Evolutionary conservation across 2,329 filamentous ascomycete species (phyloP), one percentile per base, ranked within the genome.

Genomic region (Microcera coccophila): DNA sequence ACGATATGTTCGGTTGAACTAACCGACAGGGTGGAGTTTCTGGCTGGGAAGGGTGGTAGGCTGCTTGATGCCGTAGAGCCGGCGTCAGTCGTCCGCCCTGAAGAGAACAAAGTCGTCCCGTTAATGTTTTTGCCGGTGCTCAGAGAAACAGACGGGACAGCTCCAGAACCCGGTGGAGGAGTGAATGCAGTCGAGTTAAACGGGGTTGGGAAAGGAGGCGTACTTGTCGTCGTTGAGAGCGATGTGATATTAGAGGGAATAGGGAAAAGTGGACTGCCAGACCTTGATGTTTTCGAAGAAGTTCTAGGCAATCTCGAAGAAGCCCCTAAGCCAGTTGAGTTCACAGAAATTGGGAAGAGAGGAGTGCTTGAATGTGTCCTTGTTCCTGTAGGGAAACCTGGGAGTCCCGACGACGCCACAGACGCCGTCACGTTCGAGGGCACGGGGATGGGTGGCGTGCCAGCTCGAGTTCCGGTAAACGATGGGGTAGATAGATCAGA

Each of bases 141-240:
- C 3, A 39, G 37, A 44, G 15, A 15, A 16, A 45, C 28, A 12
- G 50, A 43, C 2, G 45, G 45, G 18, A 45, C 44, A 5, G 38
- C 41, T 4, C 22, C 28, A n/a, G 36, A 42, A 1, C 39, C 34
- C 3, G 26, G 19, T 14, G 36, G 28, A 14, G 24, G 15, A 21
- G 33, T 40, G 10, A 36, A 14, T 5, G 36, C 38, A 18, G 50
- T 58, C 3, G 48, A 48, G 35, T 57, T 57, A n/a, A 44, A 47
- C 3, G 43, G 22, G 4, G n/a, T n/a, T 38, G 36, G 21, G n/a
- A 16, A 28, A 7, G 21, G 22, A 15, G 15, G 22, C 4, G 22
- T 29, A 10, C 14, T 16, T 4, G 20, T 35, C n/a, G 9, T 19
- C 17, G 33, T 15, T 4, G n/a, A 20, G 18, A n/a, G 48, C 42